Conservation (phyloP, 179 eudicot species). For the Vitellaria paradoxa region DNA sequence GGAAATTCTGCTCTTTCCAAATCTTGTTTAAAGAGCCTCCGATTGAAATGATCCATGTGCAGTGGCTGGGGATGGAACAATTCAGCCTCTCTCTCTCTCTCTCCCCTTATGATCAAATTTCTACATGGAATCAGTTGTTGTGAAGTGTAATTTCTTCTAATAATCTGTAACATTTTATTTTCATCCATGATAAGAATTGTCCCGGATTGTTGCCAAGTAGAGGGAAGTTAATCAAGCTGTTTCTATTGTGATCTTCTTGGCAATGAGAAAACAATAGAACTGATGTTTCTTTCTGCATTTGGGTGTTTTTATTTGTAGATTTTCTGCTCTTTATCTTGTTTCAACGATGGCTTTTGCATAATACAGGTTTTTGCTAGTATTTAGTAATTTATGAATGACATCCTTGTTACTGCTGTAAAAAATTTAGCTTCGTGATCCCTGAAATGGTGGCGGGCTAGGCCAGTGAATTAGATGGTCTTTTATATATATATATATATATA, state of each 20-base stretch:
- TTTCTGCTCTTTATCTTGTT: not conserved
- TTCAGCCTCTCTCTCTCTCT: not conserved
- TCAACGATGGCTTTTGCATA: not conserved
- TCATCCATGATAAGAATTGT: not conserved
- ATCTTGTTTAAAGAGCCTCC: not conserved
- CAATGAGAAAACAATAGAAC: constrained; percentile 3
- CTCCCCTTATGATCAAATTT: not conserved
- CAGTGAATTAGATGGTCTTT: not conserved
- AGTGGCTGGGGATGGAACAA: not conserved
- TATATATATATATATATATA: no score
- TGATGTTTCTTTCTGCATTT: not conserved
- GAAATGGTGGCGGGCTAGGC: not conserved
- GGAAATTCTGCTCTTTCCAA: constrained; percentile 1
- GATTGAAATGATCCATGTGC: not conserved
- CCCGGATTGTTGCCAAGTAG: not conserved
- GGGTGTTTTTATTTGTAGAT: not conserved
- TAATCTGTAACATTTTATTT: not conserved
- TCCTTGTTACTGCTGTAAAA: not conserved
- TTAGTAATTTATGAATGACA: not conserved
- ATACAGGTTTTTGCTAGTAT: no score
- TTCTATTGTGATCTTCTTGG: not conserved
- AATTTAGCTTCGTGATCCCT: no score
- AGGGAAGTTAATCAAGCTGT: not conserved
- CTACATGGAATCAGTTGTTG: not conserved
- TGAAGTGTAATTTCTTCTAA: not conserved